Conservation (phyloP, 495 filamentous ascomycete species). For the Lophiostoma macrostomum region DNA sequence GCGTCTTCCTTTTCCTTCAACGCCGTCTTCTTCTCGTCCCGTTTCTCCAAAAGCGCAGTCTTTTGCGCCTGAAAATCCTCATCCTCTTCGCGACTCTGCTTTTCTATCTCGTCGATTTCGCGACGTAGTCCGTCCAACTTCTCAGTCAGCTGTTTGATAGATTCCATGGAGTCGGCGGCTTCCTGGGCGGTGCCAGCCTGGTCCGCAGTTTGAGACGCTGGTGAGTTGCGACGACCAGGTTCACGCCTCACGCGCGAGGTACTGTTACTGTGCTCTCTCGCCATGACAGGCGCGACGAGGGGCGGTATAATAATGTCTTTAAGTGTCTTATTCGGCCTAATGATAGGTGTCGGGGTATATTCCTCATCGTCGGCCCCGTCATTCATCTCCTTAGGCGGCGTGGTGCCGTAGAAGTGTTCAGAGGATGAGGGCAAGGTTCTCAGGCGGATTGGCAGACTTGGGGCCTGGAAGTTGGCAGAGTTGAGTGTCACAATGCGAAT, state of each 20-base stretch:
- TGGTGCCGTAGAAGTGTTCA: conserved; percentile 33
- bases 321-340: conserved; percentile 50
- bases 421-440: conserved; percentile 46
- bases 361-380: conserved; percentile 39
- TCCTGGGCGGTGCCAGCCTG: conserved; percentile 40
- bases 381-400: conserved; percentile 29
- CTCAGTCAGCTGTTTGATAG: conserved; percentile 51
- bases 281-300: conserved; percentile 51
- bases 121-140: conserved; percentile 37
- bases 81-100: conserved; percentile 58
- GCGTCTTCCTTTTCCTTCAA: conserved; percentile 32
- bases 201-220: conserved; percentile 62
- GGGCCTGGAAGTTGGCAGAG: conserved; percentile 83
- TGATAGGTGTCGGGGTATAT: conserved; percentile 45
- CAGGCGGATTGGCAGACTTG: conserved; percentile 79
- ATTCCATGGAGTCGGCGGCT: conserved; percentile 58
- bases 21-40: conserved; percentile 59
- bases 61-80: conserved; percentile 69
- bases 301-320: conserved; percentile 52
- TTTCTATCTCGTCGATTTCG: conserved; percentile 44
- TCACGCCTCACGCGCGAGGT: conserved; percentile 60
- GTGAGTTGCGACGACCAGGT: conserved; percentile 72
- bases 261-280: conserved; percentile 60
- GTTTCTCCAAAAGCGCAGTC: conserved; percentile 57
- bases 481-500: conserved; percentile 88